These are phyloP conservation scores for Aphanoascus verrucosus DNA, from an alignment of 2,329 filamentous ascomycete species.

Conservation along the genomic window DNA sequence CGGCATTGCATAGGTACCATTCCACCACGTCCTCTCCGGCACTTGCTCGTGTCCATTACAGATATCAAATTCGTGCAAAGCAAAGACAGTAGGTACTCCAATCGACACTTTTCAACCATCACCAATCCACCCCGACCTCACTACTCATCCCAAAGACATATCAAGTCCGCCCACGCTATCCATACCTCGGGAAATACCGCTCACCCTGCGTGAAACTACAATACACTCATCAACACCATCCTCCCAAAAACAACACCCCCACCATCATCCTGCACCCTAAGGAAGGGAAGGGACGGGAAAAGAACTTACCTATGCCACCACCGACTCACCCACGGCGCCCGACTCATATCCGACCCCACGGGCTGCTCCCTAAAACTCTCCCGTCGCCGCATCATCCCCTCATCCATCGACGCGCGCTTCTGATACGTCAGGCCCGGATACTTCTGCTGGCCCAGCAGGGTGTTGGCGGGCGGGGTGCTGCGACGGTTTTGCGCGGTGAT, in stretches of 20 bases:
- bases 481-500: background rate
- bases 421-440: constrained; percentile 34
- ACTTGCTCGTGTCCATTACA: too few species aligned
- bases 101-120: too few species aligned
- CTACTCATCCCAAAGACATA: too few species aligned
- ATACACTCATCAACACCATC: too few species aligned
- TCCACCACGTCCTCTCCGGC: too few species aligned
- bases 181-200: too few species aligned
- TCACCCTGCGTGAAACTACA: constrained; percentile 9
- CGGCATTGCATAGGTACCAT: too few species aligned
- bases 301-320: constrained; percentile 31
- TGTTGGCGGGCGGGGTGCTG: background rate
- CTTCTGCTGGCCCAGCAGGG: constrained; percentile 4
- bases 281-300: background rate
- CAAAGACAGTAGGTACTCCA: too few species aligned
- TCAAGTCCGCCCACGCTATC: too few species aligned
- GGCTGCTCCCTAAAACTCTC: constrained; percentile 39
- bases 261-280: background rate
- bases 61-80: too few species aligned
- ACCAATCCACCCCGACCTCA: too few species aligned
- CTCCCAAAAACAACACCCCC: too few species aligned
- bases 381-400: constrained; percentile 27
- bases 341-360: constrained; percentile 18
- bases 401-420: constrained; percentile 35
- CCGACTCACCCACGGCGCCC: constrained; percentile 29